phyloP scores from a whole-genome alignment of 2,329 filamentous ascomycete species.

The Xylaria sp. region DNA sequence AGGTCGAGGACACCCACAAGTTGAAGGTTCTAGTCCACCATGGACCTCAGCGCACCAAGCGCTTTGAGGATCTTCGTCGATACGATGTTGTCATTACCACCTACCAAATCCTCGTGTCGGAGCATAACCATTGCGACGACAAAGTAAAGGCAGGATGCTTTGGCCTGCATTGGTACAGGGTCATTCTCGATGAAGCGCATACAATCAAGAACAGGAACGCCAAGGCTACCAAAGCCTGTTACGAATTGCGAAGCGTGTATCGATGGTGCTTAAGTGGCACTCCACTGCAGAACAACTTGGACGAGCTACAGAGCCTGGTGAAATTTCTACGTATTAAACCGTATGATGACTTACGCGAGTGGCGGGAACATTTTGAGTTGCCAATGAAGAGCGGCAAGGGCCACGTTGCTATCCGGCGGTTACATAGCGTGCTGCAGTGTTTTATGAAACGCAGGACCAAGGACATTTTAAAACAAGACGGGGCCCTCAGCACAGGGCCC shows the following conservation, averaged over 20 bases:
- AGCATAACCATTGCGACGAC: constrained; percentile 77
- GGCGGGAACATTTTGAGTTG: constrained; percentile 90
- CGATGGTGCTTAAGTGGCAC: constrained; percentile 97
- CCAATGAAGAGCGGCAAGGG: constrained; percentile 92
- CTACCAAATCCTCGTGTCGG: constrained; percentile 93
- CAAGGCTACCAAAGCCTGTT: constrained; percentile 93
- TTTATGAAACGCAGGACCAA: constrained; percentile 99
- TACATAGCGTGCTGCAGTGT: constrained; percentile 86
- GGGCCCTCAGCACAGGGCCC: constrained; percentile 80
- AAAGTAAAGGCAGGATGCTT: constrained; percentile 83
- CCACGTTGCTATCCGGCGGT: constrained; percentile 84
- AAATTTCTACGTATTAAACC: constrained; percentile 92
- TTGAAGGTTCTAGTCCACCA: constrained; percentile 91
- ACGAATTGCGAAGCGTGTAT: constrained; percentile 83
- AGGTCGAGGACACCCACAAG: constrained; percentile 74
- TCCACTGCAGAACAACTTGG: constrained; percentile 97
- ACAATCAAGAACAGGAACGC: constrained; percentile 98
- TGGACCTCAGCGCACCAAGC: constrained; percentile 84
- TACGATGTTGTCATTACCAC: constrained; percentile 98
- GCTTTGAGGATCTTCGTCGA: constrained; percentile 76
- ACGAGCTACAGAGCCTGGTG: constrained; percentile 93
- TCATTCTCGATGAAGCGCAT: constrained; percentile 96
- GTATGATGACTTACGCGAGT: constrained; percentile 84
- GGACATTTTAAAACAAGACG: constrained; percentile 90
- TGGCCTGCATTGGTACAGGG: constrained; percentile 91